phyloP scores from a whole-genome alignment of 2,329 filamentous ascomycete genomes.

The Anthostomella pinea region DNA sequence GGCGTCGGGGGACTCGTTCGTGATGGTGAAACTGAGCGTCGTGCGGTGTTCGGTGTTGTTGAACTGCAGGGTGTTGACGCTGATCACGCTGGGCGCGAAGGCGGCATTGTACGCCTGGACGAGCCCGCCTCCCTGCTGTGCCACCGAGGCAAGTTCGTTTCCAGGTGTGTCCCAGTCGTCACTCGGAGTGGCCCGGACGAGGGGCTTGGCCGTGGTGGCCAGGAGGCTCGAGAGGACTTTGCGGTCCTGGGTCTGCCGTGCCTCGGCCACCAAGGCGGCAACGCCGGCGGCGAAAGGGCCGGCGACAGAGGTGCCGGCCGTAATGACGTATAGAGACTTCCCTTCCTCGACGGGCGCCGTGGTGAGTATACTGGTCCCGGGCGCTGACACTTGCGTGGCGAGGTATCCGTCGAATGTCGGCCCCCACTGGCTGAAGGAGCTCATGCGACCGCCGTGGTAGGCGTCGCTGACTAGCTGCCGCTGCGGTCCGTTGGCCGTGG shows the following conservation, averaged over 20 bases:
- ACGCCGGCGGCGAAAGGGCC: slow-evolving; percentile 44
- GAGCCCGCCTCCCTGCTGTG: slow-evolving; percentile 42
- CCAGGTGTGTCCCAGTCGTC: slow-evolving; percentile 21
- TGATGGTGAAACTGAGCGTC: slow-evolving; percentile 35
- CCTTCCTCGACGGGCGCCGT: too few relatives aligned
- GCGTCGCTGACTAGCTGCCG: too few relatives aligned
- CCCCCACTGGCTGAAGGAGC: too few relatives aligned
- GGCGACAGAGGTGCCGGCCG: slow-evolving; percentile 57
- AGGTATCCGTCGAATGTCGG: too few relatives aligned
- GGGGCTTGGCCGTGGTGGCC: slow-evolving; percentile 30
- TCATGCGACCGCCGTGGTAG: too few relatives aligned
- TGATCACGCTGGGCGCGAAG: slow-evolving; percentile 35
- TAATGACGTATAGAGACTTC: too few relatives aligned
- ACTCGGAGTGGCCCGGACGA: slow-evolving; percentile 30
- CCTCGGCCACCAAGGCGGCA: slow-evolving; percentile 31
- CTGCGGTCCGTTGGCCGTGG: too few relatives aligned
- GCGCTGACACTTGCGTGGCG: too few relatives aligned
- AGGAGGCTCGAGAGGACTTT: slow-evolving; percentile 25
- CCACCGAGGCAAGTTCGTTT: slow-evolving; percentile 29
- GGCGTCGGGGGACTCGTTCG: slow-evolving; percentile 35
- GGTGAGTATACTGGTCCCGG: too few relatives aligned
- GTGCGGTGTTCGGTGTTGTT: slow-evolving; percentile 43
- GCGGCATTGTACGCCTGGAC: slow-evolving; percentile 41
- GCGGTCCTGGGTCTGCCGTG: slow-evolving; percentile 26
- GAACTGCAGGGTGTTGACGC: slow-evolving; percentile 38